phyloP scores from a whole-genome alignment of 2,329 filamentous ascomycete species.

The Colletotrichum cordylinicola region DNA sequence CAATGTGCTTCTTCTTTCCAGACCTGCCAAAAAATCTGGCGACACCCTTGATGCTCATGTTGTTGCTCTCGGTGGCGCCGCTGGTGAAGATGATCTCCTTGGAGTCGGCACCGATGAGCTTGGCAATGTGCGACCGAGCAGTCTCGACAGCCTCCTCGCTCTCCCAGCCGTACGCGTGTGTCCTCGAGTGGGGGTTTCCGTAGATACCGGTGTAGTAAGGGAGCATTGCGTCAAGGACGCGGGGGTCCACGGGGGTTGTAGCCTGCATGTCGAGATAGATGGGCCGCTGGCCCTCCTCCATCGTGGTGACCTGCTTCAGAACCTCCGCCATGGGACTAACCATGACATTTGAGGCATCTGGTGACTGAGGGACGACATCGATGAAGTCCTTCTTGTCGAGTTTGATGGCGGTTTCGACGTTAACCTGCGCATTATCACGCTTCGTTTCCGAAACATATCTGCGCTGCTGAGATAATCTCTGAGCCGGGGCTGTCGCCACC shows the following conservation, averaged over 20 bases:
- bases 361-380: constrained; percentile 50
- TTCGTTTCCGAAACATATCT: constrained; percentile 86
- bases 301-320: constrained; percentile 87
- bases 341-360: constrained; percentile 66
- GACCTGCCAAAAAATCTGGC: constrained; percentile 91
- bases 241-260: constrained; percentile 92
- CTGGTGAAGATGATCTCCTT: constrained; percentile 99
- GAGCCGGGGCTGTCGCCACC: constrained; percentile 32
- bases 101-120: constrained; percentile 88
- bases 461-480: constrained; percentile 48
- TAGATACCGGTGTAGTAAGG: constrained; percentile 93
- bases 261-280: constrained; percentile 99
- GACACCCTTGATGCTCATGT: constrained; percentile 99
- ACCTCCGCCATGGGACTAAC: constrained; percentile 88
- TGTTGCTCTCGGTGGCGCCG: constrained; percentile 97
- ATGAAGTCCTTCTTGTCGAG: constrained; percentile 86
- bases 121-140: constrained; percentile 82
- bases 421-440: constrained; percentile 80
- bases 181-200: constrained; percentile 96
- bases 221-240: constrained; percentile 95
- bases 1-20: constrained; percentile 98
- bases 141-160: constrained; percentile 92
- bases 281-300: constrained; percentile 90
- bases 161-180: constrained; percentile 98
- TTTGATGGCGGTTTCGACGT: constrained; percentile 82